A percentile compares a stretch with the other conserved stretches of the same genome.
These are phyloP conservation scores for Lachnellula willkommii DNA, from an alignment of 2,329 filamentous ascomycete species.

Conservation along the genomic window DNA sequence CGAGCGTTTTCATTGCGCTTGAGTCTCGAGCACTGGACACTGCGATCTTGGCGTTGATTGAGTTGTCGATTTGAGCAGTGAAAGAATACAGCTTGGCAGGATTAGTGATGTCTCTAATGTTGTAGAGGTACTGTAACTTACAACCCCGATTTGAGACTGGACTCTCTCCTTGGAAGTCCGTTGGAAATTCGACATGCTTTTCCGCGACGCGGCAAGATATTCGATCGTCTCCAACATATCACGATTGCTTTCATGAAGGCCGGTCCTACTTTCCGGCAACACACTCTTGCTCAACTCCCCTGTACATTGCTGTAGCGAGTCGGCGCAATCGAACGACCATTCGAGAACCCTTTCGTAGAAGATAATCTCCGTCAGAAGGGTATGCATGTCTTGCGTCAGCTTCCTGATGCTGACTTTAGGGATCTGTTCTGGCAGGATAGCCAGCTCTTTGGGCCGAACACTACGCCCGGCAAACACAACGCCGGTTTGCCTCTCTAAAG, in stretches of 20 bases:
- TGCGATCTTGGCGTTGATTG: constrained; percentile 4
- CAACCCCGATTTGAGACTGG: constrained; percentile 1
- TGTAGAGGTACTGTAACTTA: background rate
- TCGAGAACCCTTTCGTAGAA: constrained; percentile 2
- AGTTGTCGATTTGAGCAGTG: constrained; percentile 4
- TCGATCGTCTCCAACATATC: background rate
- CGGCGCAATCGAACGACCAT: background rate
- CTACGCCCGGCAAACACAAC: constrained; percentile 4
- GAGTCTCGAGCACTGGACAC: constrained; percentile 3
- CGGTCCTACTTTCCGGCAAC: background rate
- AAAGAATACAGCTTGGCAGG: background rate
- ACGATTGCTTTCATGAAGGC: background rate
- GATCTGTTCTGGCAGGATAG: background rate
- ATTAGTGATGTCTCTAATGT: background rate
- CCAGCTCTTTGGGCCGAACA: background rate
- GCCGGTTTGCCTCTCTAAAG: background rate
- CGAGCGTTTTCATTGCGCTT: constrained; percentile 35
- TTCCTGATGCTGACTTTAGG: background rate
- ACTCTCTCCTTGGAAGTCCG: constrained; percentile 1
- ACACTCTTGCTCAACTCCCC: background rate
- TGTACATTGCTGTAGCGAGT: background rate
- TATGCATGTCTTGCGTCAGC: constrained; percentile 3
- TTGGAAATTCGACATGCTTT: background rate
- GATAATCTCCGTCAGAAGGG: constrained; percentile 2
- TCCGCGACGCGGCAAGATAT: background rate